Percentiles rank a stretch among this genome's conserved stretches.
These are phyloP conservation scores for Solanum stenotomum DNA, from an alignment of 257 asterid genomes.

Conservation along the genomic window DNA sequence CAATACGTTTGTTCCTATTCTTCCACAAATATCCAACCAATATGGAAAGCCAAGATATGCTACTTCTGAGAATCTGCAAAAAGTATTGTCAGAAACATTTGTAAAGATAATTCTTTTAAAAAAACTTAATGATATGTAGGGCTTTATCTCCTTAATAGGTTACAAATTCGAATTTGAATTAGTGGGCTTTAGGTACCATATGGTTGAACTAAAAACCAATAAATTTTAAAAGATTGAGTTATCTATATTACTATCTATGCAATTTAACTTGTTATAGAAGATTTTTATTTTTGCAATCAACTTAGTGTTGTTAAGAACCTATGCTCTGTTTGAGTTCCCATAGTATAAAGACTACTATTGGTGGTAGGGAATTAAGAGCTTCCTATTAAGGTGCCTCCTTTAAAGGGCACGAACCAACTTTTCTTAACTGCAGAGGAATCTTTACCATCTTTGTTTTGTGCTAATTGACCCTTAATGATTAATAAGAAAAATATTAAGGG, in stretches of 20 bases:
- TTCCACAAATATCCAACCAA: constrained; percentile 56
- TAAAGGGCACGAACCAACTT: background rate
- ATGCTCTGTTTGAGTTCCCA: background rate
- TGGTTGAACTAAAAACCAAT: background rate
- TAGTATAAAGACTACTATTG: no score
- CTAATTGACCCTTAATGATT: background rate
- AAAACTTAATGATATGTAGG: background rate
- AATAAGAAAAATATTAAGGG: background rate
- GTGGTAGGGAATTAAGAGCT: background rate
- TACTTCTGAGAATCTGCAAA: constrained; percentile 25
- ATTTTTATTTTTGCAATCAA: background rate
- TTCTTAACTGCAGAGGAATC: background rate
- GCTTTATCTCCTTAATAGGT: background rate
- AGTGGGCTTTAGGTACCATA: background rate
- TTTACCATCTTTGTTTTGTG: background rate
- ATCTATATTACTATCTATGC: background rate
- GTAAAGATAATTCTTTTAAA: no score
- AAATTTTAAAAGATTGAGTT: background rate
- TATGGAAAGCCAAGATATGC: constrained; percentile 37
- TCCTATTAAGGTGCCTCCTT: background rate
- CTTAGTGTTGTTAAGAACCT: background rate
- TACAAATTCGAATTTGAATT: background rate
- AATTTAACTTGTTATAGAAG: background rate
- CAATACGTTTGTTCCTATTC: constrained; percentile 18
- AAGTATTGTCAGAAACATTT: background rate